phyloP scores from a whole-genome alignment of 352 stramenopile genomes.

The Pythium utonaiense region DNA sequence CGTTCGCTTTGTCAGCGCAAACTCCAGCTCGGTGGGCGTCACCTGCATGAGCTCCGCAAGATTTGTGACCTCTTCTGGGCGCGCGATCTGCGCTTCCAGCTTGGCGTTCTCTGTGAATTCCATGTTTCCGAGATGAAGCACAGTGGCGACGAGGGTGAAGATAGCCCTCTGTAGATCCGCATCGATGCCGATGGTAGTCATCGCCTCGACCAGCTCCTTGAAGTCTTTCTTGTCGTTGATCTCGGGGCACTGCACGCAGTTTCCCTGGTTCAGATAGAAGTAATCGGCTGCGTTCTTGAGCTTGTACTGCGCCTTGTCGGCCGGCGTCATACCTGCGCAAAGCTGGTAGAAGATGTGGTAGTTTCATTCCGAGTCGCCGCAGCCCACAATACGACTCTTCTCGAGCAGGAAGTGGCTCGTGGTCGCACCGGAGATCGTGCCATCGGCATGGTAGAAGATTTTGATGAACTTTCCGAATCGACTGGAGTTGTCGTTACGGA shows the following conservation, averaged over 20 bases:
- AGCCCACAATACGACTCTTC: constrained; percentile 95
- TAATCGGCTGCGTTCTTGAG: constrained; percentile 89
- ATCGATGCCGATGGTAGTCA: constrained; percentile 89
- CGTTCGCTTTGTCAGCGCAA: constrained; percentile 86
- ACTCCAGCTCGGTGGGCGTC: constrained; percentile 75
- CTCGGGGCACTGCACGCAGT: constrained; percentile 90
- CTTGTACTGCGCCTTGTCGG: constrained; percentile 72
- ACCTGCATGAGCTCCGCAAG: constrained; percentile 86
- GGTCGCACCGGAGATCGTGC: constrained; percentile 89
- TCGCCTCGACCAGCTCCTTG: constrained; percentile 90
- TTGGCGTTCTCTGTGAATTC: constrained; percentile 88
- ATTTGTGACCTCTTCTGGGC: constrained; percentile 62
- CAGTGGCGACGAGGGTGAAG: constrained; percentile 93
- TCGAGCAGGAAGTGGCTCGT: constrained; percentile 98
- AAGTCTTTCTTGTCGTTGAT: constrained; percentile 95
- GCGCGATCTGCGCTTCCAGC: constrained; percentile 67
- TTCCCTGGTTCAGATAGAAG: constrained; percentile 92
- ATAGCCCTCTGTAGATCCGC: constrained; percentile 91
- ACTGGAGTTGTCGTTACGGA: constrained; percentile 95
- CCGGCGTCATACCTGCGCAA: constrained; percentile 71
- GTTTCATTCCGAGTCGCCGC: constrained; percentile 93
- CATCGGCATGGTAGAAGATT: constrained; percentile 91
- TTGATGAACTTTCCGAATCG: constrained; percentile 97
- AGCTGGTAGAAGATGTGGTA: constrained; percentile 99
- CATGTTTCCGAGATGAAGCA: constrained; percentile 98